Conservation (phyloP, 148 eudicot species). For the Chenopodium suecicum region DNA sequence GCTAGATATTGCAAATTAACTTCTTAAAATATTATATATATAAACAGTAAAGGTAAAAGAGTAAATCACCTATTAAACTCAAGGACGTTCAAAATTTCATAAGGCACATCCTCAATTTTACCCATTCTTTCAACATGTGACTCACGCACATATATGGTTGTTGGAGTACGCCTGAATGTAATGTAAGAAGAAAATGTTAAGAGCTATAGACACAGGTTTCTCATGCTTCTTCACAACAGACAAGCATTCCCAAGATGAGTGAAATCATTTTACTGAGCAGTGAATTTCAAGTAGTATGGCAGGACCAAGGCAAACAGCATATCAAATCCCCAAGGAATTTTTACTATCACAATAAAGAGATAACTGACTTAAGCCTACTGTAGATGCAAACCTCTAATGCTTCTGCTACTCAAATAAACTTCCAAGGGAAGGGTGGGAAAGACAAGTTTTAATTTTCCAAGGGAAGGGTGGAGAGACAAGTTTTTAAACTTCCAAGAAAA, state of each 20-base stretch:
- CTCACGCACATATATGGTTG: slow-evolving; percentile 88
- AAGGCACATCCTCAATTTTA: slow-evolving; percentile 66
- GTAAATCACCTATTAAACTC: slow-evolving; percentile 83
- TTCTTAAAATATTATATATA: neutral
- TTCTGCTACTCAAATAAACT: too few species aligned
- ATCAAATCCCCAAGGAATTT: too few species aligned
- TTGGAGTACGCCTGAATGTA: slow-evolving; percentile 84
- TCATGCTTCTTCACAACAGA: neutral
- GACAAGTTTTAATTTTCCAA: too few species aligned
- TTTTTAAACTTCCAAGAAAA: too few species aligned
- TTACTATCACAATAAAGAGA: neutral
- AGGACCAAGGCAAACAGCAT: neutral
- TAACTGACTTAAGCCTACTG: neutral
- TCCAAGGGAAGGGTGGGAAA: neutral
- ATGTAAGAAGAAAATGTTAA: slow-evolving; percentile 14
- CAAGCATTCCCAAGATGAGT: too few species aligned
- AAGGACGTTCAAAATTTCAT: slow-evolving; percentile 92
- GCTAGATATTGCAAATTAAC: slow-evolving; percentile 23
- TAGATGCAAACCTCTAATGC: neutral
- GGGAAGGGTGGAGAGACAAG: neutral
- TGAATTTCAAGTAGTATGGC: too few species aligned
- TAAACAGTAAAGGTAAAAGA: too few species aligned
- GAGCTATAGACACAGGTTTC: neutral
- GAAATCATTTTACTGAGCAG: too few species aligned
- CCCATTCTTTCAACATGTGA: slow-evolving; percentile 96